phyloP scores from a whole-genome alignment of 2,329 filamentous ascomycete species.

The Ophioceras dolichostomum region DNA sequence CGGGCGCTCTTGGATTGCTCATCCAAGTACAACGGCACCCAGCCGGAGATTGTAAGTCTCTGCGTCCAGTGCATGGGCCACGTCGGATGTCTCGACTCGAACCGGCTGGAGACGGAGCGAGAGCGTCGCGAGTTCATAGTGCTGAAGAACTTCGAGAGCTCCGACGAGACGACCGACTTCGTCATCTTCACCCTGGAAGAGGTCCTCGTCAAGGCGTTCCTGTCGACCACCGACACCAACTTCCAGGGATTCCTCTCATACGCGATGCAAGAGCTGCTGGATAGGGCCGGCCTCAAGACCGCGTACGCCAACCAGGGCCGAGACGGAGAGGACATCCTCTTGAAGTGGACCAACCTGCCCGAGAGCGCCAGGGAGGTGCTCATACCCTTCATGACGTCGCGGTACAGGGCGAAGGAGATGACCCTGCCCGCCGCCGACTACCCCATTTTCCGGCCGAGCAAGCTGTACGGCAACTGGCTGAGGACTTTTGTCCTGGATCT shows the following conservation, averaged over 20 bases:
- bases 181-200: slow-evolving; percentile 75
- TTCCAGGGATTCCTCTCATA: slow-evolving; percentile 88
- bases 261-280: slow-evolving; percentile 84
- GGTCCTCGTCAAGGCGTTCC: slow-evolving; percentile 80
- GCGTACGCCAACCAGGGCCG: slow-evolving; percentile 30
- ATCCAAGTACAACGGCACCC: slow-evolving; percentile 61
- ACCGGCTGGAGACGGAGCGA: slow-evolving; percentile 68
- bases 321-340: slow-evolving; percentile 48
- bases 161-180: slow-evolving; percentile 74
- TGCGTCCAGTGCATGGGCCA: slow-evolving; percentile 77
- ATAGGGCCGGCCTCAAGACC: slow-evolving; percentile 59
- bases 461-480: slow-evolving; percentile 72
- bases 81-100: slow-evolving; percentile 85
- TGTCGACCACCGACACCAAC: slow-evolving; percentile 77
- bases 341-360: slow-evolving; percentile 68
- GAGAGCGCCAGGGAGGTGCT: slow-evolving; percentile 68
- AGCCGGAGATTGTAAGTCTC: slow-evolving; percentile 55
- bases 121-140: slow-evolving; percentile 78
- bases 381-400: slow-evolving; percentile 79
- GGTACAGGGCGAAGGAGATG: slow-evolving; percentile 60
- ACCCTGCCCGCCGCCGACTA: slow-evolving; percentile 48
- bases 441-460: slow-evolving; percentile 61
- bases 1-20: slow-evolving; percentile 77
- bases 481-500: slow-evolving; percentile 71
- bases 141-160: slow-evolving; percentile 70